Conservation (phyloP, 2,329 filamentous ascomycete species). For the Botrytis deweyae region DNA sequence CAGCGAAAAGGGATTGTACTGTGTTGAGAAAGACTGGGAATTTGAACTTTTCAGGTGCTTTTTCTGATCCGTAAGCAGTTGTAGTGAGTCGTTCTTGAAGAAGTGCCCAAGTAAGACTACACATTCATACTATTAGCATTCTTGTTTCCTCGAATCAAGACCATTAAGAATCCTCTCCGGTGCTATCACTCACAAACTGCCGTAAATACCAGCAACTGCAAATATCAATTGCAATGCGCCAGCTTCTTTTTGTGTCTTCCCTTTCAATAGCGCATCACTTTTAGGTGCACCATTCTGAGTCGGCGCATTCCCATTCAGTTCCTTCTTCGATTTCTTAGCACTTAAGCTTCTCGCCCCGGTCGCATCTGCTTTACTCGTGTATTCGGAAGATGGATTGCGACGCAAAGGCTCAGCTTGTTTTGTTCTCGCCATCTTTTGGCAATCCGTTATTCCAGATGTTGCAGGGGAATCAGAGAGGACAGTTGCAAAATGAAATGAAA, state of each 20-base stretch:
- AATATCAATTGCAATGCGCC: constrained; percentile 75
- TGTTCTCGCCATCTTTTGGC: constrained; percentile 61
- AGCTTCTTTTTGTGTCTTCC: constrained; percentile 47
- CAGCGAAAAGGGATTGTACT: constrained; percentile 87
- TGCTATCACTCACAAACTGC: constrained; percentile 73
- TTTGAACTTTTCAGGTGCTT: constrained; percentile 74
- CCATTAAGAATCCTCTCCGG: background rate
- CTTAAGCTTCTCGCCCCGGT: constrained; percentile 40
- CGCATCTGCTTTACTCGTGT: constrained; percentile 52
- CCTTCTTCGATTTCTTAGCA: constrained; percentile 30
- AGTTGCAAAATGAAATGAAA: background rate
- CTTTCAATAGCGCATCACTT: constrained; percentile 26
- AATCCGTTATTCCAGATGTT: background rate
- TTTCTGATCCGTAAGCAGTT: constrained; percentile 70
- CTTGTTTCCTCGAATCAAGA: background rate
- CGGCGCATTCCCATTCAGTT: constrained; percentile 30
- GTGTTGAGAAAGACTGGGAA: constrained; percentile 96
- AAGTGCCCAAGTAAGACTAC: constrained; percentile 87
- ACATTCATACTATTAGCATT: constrained; percentile 9
- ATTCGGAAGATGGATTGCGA: constrained; percentile 66
- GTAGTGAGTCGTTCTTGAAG: constrained; percentile 98
- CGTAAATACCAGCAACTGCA: constrained; percentile 94
- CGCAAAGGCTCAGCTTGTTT: constrained; percentile 67
- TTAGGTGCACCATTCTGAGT: constrained; percentile 35
- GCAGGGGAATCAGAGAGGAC: background rate